phyloP scores from a whole-genome alignment of 2,329 filamentous ascomycete genomes.

The Nigrospora oryzae region DNA sequence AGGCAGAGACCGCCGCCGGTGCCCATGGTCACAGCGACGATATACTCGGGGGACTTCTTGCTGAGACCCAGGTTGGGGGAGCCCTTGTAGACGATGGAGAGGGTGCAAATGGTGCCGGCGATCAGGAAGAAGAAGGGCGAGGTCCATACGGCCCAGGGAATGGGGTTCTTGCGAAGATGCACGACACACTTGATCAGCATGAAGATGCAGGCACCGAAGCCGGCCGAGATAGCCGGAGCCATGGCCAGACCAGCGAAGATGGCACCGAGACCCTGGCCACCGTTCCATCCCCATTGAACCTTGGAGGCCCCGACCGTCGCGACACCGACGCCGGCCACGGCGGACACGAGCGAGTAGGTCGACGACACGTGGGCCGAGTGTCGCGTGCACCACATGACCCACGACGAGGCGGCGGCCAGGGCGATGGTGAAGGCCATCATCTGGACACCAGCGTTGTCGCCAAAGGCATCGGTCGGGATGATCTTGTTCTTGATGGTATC shows the following conservation, averaged over 20 bases:
- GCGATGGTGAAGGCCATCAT: slow-evolving; percentile 60
- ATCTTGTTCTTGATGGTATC: slow-evolving; percentile 76
- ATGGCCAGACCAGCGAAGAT: slow-evolving; percentile 66
- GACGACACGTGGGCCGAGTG: slow-evolving; percentile 67
- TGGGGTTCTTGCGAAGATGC: slow-evolving; percentile 62
- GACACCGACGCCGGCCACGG: slow-evolving; percentile 61
- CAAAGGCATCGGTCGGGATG: slow-evolving; percentile 52
- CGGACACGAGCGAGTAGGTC: slow-evolving; percentile 63
- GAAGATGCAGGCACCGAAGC: slow-evolving; percentile 62
- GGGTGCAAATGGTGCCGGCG: slow-evolving; percentile 63
- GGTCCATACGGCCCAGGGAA: slow-evolving; percentile 64
- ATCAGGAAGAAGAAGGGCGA: slow-evolving; percentile 73
- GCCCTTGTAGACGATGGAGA: slow-evolving; percentile 76
- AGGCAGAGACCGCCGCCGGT: slow-evolving; percentile 50
- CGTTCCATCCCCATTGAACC: slow-evolving; percentile 64
- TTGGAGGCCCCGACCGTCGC: slow-evolving; percentile 52
- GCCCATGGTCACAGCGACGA: slow-evolving; percentile 58
- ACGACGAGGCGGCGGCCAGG: slow-evolving; percentile 55
- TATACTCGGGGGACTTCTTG: slow-evolving; percentile 60
- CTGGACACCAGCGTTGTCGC: slow-evolving; percentile 54
- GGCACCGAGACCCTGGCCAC: slow-evolving; percentile 59
- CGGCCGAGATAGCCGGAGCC: slow-evolving; percentile 58
- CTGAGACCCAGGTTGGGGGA: slow-evolving; percentile 58
- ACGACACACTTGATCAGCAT: slow-evolving; percentile 64
- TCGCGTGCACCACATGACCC: slow-evolving; percentile 75